Evolutionary conservation across 2,329 filamentous ascomycete species (phyloP), one percentile per base, ranked within the genome.

Genomic region (Aspergillus tanneri): DNA sequence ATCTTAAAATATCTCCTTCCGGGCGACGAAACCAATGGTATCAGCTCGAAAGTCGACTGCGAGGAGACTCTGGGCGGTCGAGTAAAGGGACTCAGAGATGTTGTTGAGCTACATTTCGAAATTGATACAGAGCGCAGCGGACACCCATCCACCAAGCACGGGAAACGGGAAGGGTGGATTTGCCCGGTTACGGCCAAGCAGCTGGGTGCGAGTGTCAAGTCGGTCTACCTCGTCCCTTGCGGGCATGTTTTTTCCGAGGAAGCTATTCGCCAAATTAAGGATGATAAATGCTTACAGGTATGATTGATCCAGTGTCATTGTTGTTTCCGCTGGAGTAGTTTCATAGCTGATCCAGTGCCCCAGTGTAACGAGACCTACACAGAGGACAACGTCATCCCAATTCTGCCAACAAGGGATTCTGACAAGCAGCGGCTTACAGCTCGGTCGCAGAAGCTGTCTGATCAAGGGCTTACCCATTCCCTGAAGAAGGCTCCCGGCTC

Each of bases 171-270:
- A 60, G 79, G 77, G 48, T 91, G 86, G 80, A 81, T 89, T 22
- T 99, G 93, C 63, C 91, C 92, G 0, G 81, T 97, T 46, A 95
- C 91, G 2, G 82, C 87, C 61, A 95, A 95, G 66, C 85, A 87
- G 66, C 72, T 99, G 19, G 93, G 93, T 0, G 84, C 90, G 0
- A 78, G 78, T 4, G 84, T 86, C 12, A 92, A 86, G 69, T 80
- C 90, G 0, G 89, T 95, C 1, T 99, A 97, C 62, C 63, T 99
- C 2, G 88, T 97, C 4, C 93, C 93, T 0, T 99, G 93, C 62
- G 95, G 93, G 0, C 95, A 99, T 74, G 91, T 89, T 0, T 97
- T 97, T 70, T 86, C 89, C 0, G 90, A 95, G 52, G 83, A 84
- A 44, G 90, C 90, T 6, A 85, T 97, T 56, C 87, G 85, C 57